Base-by-base conservation (phyloP, 345 rosid genomes). In the Heritiera littoralis region DNA sequence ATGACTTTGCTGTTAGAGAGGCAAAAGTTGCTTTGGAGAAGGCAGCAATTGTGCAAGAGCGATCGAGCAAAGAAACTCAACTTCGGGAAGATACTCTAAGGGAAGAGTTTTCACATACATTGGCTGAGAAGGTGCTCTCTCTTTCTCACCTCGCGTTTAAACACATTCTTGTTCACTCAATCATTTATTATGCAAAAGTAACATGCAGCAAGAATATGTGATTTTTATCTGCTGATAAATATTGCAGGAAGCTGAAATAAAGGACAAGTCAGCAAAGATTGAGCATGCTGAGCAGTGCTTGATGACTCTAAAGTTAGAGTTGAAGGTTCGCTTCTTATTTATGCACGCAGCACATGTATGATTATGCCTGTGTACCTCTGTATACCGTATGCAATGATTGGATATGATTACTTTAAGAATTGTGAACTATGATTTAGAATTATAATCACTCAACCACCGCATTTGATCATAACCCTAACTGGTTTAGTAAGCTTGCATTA, bases 11-110 rank as follows among this genome's bases (percentile, higher is more conserved):
- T 58, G 90, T 90, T 69, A 89, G 95, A 86, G 98, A 94, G 77
- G 96, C 98, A 59, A 94, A 90, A 83, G 85, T 88, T 81, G 98
- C 99, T 78, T 81, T 94, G n/a, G 98, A 92, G 92, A 97, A 97
- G 86, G 99, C 97, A 70, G 92, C 98, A 61, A 80, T 86, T 65
- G 90, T 88, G 66, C 98, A 94, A 82, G 98, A 94, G 51, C 92
- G 98, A 52, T 72, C 88, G 55, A 91, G 84, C 80, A 97, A 92
- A 88, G 93, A 92, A 77, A 89, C 87, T 46, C 98, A 93, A 66
- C 81, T 83, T 79, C 90, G 99, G 82, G 98, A 97, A 86, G 98
- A 94, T 89, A 90, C 86, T 80, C 77, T 94, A 60, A 85, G 97
- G 86, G 97, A 86, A 80, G 98, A 93, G 79, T 94, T 89, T 83